These are phyloP conservation scores for Saccharomycopsis capsularis DNA, from an alignment of 805 yeast species.

Conservation along the genomic window DNA sequence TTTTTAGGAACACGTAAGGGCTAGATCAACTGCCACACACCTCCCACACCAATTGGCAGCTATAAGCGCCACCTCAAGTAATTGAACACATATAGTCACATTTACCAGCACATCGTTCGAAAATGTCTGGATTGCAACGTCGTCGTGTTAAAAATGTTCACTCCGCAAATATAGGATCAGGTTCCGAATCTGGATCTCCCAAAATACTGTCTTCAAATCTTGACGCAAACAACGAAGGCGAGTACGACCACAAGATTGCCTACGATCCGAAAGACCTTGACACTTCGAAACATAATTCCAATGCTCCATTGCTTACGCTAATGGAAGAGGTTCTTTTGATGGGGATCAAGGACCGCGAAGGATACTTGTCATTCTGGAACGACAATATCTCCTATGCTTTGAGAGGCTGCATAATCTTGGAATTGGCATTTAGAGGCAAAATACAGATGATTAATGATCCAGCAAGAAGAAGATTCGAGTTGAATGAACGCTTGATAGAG, in stretches of 20 bases:
- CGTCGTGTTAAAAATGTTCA: conserved; percentile 55
- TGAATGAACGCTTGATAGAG: conserved; percentile 81
- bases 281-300: conserved; percentile 28
- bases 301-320: conserved; percentile 70
- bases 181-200: conserved; percentile 17
- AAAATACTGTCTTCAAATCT: conserved; percentile 13
- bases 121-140: conserved; percentile 61
- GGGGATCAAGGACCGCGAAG: conserved; percentile 94
- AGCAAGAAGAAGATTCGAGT: conserved; percentile 79
- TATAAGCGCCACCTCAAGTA: too few species aligned
- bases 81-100: too few species aligned
- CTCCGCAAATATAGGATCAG: conserved; percentile 14
- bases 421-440: conserved; percentile 84
- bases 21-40: not conserved
- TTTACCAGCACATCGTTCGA: too few species aligned
- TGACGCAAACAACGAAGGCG: conserved; percentile 23
- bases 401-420: conserved; percentile 88
- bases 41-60: not conserved
- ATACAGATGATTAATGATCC: conserved; percentile 89
- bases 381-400: conserved; percentile 94
- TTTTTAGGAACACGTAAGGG: too few species aligned
- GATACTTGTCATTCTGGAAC: conserved; percentile 95
- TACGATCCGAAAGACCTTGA: conserved; percentile 60
- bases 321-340: conserved; percentile 94
- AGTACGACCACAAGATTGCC: conserved; percentile 59